Percentiles rank a stretch among this genome's conserved stretches.
Evolutionary conservation across 768 basidiomycete genomes (phyloP).

Genomic region (Mycena epipterygia): DNA sequence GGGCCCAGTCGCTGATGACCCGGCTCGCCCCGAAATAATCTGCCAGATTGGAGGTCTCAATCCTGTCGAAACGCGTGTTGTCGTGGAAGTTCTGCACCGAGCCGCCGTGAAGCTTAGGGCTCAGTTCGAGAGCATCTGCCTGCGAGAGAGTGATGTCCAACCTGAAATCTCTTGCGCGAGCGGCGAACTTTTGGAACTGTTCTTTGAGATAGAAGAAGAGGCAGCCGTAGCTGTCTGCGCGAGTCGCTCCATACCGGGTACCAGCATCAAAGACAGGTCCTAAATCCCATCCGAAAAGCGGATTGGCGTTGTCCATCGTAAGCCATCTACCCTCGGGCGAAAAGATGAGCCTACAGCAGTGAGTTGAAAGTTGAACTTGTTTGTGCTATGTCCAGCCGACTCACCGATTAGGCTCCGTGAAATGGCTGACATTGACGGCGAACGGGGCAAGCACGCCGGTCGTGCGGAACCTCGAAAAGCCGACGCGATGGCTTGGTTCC

Average conservation of each 20-base stretch:
- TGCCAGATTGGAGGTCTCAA: slow-evolving; percentile 53
- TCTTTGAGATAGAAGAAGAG: slow-evolving; percentile 61
- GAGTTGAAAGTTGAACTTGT: neutral
- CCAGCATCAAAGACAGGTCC: slow-evolving; percentile 56
- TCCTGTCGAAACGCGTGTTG: slow-evolving; percentile 54
- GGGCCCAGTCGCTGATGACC: slow-evolving; percentile 53
- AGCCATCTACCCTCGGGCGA: slow-evolving; percentile 61
- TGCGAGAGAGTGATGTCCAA: slow-evolving; percentile 57
- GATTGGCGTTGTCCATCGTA: slow-evolving; percentile 54
- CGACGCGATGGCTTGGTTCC: slow-evolving; percentile 56
- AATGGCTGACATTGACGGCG: slow-evolving; percentile 47
- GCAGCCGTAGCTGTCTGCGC: slow-evolving; percentile 55
- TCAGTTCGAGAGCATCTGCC: slow-evolving; percentile 57
- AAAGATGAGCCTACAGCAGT: slow-evolving; percentile 57
- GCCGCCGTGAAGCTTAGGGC: slow-evolving; percentile 55
- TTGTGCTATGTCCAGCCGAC: neutral
- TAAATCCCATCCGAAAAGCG: slow-evolving; percentile 65
- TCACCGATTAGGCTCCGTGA: slow-evolving; percentile 57
- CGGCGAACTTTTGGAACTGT: slow-evolving; percentile 54
- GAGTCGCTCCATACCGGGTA: slow-evolving; percentile 48
- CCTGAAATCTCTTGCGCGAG: slow-evolving; percentile 50
- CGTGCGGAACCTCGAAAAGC: slow-evolving; percentile 52
- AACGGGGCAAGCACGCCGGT: slow-evolving; percentile 57
- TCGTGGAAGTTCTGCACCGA: slow-evolving; percentile 53
- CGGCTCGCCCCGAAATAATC: slow-evolving; percentile 49